A percentile compares a stretch with the other conserved stretches of the same genome.
These are phyloP conservation scores for Neopestalotiopsis rosae DNA, from an alignment of 2,329 filamentous ascomycete genomes.

Conservation along the genomic window DNA sequence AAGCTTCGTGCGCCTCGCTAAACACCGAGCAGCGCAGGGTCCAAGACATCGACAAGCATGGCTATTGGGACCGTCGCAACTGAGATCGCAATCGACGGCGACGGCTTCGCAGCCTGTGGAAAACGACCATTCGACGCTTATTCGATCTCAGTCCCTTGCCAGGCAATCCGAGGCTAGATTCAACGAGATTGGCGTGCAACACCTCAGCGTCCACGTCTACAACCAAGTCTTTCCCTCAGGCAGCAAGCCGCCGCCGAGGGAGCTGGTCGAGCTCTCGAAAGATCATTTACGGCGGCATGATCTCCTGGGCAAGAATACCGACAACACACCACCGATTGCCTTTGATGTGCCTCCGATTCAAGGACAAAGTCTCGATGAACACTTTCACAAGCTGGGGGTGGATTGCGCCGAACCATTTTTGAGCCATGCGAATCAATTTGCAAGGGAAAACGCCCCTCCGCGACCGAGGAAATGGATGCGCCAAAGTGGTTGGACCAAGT, in stretches of 20 bases:
- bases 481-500: slow-evolving; percentile 93
- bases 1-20: slow-evolving; percentile 58
- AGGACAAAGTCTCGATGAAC: slow-evolving; percentile 85
- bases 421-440: slow-evolving; percentile 75
- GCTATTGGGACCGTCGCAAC: slow-evolving; percentile 32
- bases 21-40: slow-evolving; percentile 45
- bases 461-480: slow-evolving; percentile 75
- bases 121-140: slow-evolving; percentile 22
- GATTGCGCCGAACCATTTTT: slow-evolving; percentile 89
- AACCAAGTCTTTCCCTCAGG: slow-evolving; percentile 77
- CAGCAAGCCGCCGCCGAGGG: slow-evolving; percentile 62
- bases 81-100: slow-evolving; percentile 50
- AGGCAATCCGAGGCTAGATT: slow-evolving; percentile 69
- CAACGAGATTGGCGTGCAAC: slow-evolving; percentile 94
- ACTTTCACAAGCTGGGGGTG: slow-evolving; percentile 87
- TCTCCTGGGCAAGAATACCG: slow-evolving; percentile 87
- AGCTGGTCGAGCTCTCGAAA: slow-evolving; percentile 79
- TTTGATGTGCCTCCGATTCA: slow-evolving; percentile 85
- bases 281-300: slow-evolving; percentile 87
- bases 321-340: slow-evolving; percentile 74
- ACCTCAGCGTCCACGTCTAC: slow-evolving; percentile 84
- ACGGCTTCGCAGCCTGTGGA: slow-evolving; percentile 28
- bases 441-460: slow-evolving; percentile 61
- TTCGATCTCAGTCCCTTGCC: slow-evolving; percentile 32
- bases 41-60: slow-evolving; percentile 39